These are phyloP conservation scores for Venturia asperata DNA, from an alignment of 2,329 filamentous ascomycete species.

Conservation along the genomic window DNA sequence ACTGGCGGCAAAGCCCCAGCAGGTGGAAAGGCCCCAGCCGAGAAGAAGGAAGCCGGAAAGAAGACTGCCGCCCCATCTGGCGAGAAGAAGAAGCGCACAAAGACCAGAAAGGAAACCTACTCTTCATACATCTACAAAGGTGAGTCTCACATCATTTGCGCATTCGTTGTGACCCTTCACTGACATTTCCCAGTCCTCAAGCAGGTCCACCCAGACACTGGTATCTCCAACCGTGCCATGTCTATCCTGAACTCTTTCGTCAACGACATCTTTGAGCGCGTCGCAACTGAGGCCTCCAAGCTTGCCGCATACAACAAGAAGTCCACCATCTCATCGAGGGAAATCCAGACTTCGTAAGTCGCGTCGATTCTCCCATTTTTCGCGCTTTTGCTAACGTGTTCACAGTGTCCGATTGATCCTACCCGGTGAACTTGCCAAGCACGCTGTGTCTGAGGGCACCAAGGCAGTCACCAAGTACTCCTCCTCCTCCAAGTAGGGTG, in stretches of 20 bases:
- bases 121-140: conserved; percentile 99
- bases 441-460: conserved; percentile 98
- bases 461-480: conserved; percentile 99
- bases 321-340: conserved; percentile 97
- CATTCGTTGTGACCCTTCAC: conserved; percentile 16
- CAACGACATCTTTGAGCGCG: conserved; percentile 99
- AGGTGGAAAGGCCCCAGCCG: conserved; percentile 66
- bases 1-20: conserved; percentile 87
- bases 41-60: conserved; percentile 99
- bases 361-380: background rate
- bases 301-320: conserved; percentile 99
- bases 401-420: conserved; percentile 83
- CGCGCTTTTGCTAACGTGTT: conserved; percentile 26
- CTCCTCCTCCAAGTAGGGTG: conserved; percentile 91
- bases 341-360: conserved; percentile 91
- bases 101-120: conserved; percentile 99
- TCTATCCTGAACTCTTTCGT: conserved; percentile 99
- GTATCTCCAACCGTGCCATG: conserved; percentile 99
- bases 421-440: conserved; percentile 97
- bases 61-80: conserved; percentile 89
- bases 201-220: conserved; percentile 99
- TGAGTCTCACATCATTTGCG: conserved; percentile 41
- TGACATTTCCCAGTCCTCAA: conserved; percentile 67
- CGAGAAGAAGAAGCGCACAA: conserved; percentile 99
- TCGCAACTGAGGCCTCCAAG: conserved; percentile 97